Evolutionary conservation across 2,329 filamentous ascomycete genomes (phyloP).

Genomic region (Zymoseptoria pseudotritici): DNA sequence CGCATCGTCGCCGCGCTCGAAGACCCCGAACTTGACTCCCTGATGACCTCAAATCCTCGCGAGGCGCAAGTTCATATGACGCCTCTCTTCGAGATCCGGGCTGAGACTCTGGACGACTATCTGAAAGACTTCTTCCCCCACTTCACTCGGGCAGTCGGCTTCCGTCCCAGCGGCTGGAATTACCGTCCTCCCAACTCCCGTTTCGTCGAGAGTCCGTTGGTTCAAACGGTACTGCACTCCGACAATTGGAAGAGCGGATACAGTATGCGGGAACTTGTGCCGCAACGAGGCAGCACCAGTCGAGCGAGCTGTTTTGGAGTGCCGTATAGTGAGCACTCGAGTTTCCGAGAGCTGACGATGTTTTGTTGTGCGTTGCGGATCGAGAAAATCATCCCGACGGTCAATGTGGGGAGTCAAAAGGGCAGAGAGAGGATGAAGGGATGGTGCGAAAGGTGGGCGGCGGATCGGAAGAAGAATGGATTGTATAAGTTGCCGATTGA

Average conservation of each 20-base stretch:
- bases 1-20: constrained; percentile 77
- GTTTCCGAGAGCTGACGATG: constrained; percentile 87
- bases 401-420: constrained; percentile 67
- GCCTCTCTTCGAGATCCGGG: constrained; percentile 84
- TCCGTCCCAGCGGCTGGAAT: constrained; percentile 90
- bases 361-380: constrained; percentile 84
- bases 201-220: constrained; percentile 54
- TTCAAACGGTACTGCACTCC: constrained; percentile 58
- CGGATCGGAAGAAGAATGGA: constrained; percentile 56
- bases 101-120: constrained; percentile 87
- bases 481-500: constrained; percentile 40
- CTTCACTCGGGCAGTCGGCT: constrained; percentile 81
- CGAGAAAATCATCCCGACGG: constrained; percentile 84
- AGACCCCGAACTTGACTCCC: constrained; percentile 68
- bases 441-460: constrained; percentile 59
- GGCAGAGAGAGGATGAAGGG: constrained; percentile 58
- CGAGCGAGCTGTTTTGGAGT: constrained; percentile 87
- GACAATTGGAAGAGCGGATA: constrained; percentile 72
- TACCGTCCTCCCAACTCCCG: constrained; percentile 66
- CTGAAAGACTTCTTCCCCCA: constrained; percentile 69
- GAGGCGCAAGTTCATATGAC: constrained; percentile 98
- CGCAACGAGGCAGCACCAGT: constrained; percentile 74
- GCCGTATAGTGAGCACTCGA: constrained; percentile 92
- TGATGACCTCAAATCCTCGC: constrained; percentile 70
- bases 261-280: constrained; percentile 61